Base-by-base conservation (phyloP, 2,329 filamentous ascomycete species). In the Penicillium sp. region DNA sequence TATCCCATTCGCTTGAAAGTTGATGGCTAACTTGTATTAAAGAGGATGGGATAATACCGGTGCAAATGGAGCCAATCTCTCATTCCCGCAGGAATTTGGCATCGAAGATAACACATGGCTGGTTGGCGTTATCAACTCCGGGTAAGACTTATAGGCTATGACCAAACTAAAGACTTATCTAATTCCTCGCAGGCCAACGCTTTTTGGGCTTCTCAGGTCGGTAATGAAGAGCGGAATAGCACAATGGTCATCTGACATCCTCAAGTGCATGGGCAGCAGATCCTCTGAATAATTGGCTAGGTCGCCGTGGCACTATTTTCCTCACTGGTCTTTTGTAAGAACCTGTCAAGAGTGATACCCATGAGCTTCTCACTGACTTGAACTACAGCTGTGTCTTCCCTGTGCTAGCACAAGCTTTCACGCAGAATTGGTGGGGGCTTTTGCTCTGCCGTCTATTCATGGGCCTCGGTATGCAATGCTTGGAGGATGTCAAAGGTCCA, bases 31-130 rank as follows among this genome's bases (percentile, higher is more conserved):
- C 45, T 24, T 27, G n/a, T n/a, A 22, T 14, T 21, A 26, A 39
- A 64, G 63, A 58, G 72, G 71, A 22, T 78, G 76, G 76, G 75
- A 77, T 63, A 75, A 79, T 54, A 77, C 76, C 14, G 76, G 75
- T 9, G 70, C 72, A 19, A 80, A 79, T 56, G 77, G 77, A 7
- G 77, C 77, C 29, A 79, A 79, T 47, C 60, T 80, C 27, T 72
- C 68, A 7, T 79, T 77, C 52, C 76, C 76, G 14, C 26, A 63
- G 24, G 71, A 65, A 22, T 73, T 74, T 58, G 70, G 70, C 24
- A 68, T 74, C 31, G 43, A 58, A n/a, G 67, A 65, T n/a, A 56
- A 59, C 11, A 60, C 53, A 1, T 80, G 78, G 78, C 63, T 80
- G 21, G 67, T 78, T n/a, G 78, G 78, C 31, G 62, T 79, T 9